phyloP scores from a whole-genome alignment of 192 early-diverging fungal species.

The Funneliformis geosporum region DNA sequence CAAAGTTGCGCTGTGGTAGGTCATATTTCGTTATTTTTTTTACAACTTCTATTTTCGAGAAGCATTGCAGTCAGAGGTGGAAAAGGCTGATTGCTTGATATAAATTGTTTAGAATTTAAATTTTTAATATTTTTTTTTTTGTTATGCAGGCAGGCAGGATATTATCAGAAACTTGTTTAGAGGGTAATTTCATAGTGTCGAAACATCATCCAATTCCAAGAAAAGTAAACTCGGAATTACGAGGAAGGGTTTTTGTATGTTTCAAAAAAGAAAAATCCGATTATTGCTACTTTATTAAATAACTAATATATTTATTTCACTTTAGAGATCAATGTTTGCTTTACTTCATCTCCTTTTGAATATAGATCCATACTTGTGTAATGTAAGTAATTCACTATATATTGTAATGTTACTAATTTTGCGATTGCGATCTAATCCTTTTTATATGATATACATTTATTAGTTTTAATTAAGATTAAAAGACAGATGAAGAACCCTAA shows the following conservation, averaged over 20 bases:
- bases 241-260: not conserved
- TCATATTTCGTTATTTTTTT: not conserved
- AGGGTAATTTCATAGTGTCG: conserved; percentile 53
- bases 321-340: conserved; percentile 17
- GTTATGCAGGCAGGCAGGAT: conserved; percentile 39
- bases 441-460: not conserved
- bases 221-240: conserved; percentile 29
- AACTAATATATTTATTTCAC: not conserved
- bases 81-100: not conserved
- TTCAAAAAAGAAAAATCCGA: no score
- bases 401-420: not conserved
- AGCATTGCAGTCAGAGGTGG: no score
- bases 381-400: conserved; percentile 7
- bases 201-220: conserved; percentile 50
- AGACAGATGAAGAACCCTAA: not conserved
- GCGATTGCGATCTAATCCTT: no score
- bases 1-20: conserved; percentile 1
- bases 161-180: conserved; percentile 58
- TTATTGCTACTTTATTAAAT: not conserved
- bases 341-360: conserved; percentile 9
- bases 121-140: no score
- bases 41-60: not conserved
- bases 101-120: not conserved
- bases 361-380: not conserved
- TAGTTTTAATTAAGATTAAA: conserved; percentile 7